Evolutionary conservation across 2,329 filamentous ascomycete genomes (phyloP), one percentile per base, ranked within the genome.

Genomic region (Fusarium staphyleae): DNA sequence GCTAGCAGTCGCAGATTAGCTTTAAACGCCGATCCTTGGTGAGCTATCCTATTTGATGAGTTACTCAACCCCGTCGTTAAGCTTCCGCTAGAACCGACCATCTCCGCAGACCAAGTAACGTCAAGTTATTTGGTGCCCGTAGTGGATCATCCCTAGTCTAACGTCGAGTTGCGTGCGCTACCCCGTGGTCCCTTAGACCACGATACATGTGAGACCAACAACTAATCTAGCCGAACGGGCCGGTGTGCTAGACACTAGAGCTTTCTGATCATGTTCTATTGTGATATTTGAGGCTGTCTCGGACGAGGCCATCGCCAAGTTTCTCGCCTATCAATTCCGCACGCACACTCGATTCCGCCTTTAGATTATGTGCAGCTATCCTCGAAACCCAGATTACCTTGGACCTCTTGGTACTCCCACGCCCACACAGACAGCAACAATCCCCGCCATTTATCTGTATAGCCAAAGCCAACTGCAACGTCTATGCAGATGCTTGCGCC

Each of bases 171-270:
- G 29, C 11, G 4, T 8, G 9, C 22, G 12, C n/a, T 29, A 12
- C 11, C 9, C 15, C 16, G 18, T 22, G 28, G 8, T 24, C 22
- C 8, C 22, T 8, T 9, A 24, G 9, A 24, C 22, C 22, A 35
- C 53, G 57, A 46, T 48, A 61, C n/a, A 34, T 4, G 29, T 26
- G 41, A 34, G 30, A 44, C 41, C 7, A 5, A 30, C n/a, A 4
- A 24, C 49, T 33, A 19, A n/a, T 8, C 22, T 34, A n/a, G 26
- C 36, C 39, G 24, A 6, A 37, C 16, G 14, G 15, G 16, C 33
- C n/a, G n/a, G 15, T 13, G 11, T 19, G 14, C 22, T 28, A 16
- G 18, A 12, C 28, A 26, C 12, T 14, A 30, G 7, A 13, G 13
- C 24, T 16, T 30, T 30, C 14, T 13, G 14, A 7, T 13, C 6